These are phyloP conservation scores for Austroboletus novae-zelandiae DNA, from an alignment of 1,284 basidiomycete species.

Conservation along the genomic window DNA sequence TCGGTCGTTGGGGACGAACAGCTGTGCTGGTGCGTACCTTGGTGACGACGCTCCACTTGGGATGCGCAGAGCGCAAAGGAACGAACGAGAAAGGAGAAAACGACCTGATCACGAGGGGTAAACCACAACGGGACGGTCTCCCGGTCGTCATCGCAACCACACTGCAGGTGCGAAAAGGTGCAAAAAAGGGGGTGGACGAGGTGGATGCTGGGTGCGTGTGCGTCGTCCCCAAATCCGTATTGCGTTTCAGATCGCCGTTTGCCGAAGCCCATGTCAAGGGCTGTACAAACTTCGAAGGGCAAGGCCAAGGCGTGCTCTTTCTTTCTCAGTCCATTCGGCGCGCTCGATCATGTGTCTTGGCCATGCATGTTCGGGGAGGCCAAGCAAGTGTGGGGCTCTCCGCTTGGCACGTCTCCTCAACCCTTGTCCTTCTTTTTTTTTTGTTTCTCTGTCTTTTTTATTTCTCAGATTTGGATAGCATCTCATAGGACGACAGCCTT, in stretches of 20 bases:
- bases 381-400: background rate
- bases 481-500: conserved; percentile 1
- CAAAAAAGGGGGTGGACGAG: background rate
- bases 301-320: background rate
- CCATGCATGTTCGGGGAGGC: background rate
- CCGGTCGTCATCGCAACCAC: conserved; percentile 32
- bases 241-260: conserved; percentile 11
- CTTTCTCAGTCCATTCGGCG: background rate
- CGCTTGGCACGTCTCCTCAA: background rate
- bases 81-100: conserved; percentile 1
- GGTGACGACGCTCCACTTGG: conserved; percentile 1
- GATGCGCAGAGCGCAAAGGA: conserved; percentile 1
- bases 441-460: background rate
- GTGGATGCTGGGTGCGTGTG: background rate
- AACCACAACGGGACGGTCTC: conserved; percentile 8
- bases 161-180: background rate
- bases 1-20: background rate
- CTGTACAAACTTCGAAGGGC: background rate
- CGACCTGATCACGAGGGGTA: conserved; percentile 3
- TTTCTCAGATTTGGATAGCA: background rate
- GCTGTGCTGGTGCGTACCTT: conserved; percentile 4
- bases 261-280: background rate
- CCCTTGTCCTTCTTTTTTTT: background rate
- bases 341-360: background rate
- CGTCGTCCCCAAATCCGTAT: background rate